phyloP scores from a whole-genome alignment of 257 asterid genomes.

The Fraxinus americana region DNA sequence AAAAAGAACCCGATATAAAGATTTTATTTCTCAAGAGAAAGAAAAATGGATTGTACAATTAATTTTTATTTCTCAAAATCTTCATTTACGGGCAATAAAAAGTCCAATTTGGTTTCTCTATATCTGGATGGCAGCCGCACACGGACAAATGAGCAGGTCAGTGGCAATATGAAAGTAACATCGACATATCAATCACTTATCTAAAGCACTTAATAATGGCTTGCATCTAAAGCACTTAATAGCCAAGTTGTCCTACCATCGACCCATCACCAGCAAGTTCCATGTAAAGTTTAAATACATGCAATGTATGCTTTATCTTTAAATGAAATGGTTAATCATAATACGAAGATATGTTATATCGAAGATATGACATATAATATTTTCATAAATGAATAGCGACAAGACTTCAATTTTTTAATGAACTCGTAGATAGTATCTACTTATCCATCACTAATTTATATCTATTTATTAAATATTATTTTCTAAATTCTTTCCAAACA shows the following conservation, averaged over 20 bases:
- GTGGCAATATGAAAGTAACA: conserved; percentile 5
- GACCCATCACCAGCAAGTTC: background rate
- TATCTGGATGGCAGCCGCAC: background rate
- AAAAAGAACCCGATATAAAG: background rate
- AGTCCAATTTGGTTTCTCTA: background rate
- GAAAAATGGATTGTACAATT: background rate
- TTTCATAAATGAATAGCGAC: no score
- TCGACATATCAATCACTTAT: conserved; percentile 17
- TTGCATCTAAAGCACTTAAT: no score
- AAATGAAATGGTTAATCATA: no score
- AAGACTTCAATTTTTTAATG: no score
- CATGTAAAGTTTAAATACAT: background rate
- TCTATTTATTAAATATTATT: no score
- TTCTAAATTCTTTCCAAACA: no score
- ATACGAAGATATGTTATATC: background rate
- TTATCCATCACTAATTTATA: no score
- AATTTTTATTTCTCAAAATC: background rate
- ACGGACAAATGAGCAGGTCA: background rate
- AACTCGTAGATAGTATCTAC: no score
- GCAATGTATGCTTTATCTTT: no score
- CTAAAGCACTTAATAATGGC: conserved; percentile 19
- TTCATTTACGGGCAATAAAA: background rate
- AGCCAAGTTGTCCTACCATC: background rate
- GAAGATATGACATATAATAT: no score
- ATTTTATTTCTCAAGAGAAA: no score